Evolutionary conservation across 768 basidiomycete genomes (phyloP).

Genomic region (Mycena rosella): DNA sequence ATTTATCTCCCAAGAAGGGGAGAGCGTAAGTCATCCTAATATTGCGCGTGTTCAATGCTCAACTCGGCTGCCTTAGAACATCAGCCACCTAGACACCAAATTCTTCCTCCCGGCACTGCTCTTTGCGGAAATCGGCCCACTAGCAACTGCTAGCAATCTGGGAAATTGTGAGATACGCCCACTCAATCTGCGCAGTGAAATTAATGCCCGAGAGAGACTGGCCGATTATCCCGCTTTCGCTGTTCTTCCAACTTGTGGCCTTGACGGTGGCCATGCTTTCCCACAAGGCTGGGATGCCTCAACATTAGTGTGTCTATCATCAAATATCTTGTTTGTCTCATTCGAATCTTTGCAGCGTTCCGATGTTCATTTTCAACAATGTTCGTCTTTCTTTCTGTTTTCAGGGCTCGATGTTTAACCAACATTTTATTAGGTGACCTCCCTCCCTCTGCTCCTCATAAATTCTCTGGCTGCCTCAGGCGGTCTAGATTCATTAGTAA

Average conservation of each 20-base stretch:
- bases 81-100: constrained; percentile 26
- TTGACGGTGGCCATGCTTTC: constrained; percentile 21
- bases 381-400: background rate
- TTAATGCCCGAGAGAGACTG: constrained; percentile 24
- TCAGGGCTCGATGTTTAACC: background rate
- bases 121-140: constrained; percentile 35
- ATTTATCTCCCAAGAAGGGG: constrained; percentile 31
- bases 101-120: constrained; percentile 34
- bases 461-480: constrained; percentile 32
- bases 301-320: constrained; percentile 7
- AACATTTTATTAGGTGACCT: constrained; percentile 31
- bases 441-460: constrained; percentile 35
- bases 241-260: constrained; percentile 32
- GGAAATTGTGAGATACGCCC: constrained; percentile 22
- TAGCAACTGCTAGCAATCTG: constrained; percentile 30
- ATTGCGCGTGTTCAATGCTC: background rate
- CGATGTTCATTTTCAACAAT: constrained; percentile 38
- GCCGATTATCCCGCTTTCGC: constrained; percentile 36
- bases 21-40: constrained; percentile 10
- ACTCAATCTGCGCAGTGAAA: background rate
- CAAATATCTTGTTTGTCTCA: background rate
- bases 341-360: constrained; percentile 4
- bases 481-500: constrained; percentile 27
- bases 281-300: constrained; percentile 25
- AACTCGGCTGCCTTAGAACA: background rate